Evolutionary conservation across 1,284 basidiomycete genomes (phyloP).

Genomic region (Ganoderma boninense): DNA sequence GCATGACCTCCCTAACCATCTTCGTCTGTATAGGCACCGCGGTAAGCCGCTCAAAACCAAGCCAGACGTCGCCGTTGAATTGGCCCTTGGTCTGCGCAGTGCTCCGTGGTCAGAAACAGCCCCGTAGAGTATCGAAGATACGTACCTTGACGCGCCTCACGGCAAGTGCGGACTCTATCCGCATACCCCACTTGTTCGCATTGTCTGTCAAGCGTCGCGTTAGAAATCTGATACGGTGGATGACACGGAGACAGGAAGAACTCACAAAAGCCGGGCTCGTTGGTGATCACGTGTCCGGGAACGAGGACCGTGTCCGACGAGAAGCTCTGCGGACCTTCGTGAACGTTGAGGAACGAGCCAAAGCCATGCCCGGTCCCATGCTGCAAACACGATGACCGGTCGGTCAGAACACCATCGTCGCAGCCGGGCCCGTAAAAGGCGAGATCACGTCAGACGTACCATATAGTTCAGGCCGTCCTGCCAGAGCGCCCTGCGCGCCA

Average conservation of each 20-base stretch:
- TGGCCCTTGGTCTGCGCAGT: conserved; percentile 67
- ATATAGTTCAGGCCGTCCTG: conserved; percentile 88
- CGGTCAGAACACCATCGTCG: conserved; percentile 11
- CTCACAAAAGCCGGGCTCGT: conserved; percentile 88
- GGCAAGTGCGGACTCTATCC: conserved; percentile 86
- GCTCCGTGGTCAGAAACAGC: background rate
- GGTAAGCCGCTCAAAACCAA: conserved; percentile 89
- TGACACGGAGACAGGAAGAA: conserved; percentile 11
- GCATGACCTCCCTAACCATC: conserved; percentile 87
- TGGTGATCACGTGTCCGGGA: conserved; percentile 90
- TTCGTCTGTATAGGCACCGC: conserved; percentile 94
- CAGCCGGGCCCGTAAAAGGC: background rate
- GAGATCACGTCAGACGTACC: conserved; percentile 48
- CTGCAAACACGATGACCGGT: conserved; percentile 46
- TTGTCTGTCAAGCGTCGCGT: conserved; percentile 59
- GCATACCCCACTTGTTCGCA: conserved; percentile 87
- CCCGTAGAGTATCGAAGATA: conserved; percentile 2
- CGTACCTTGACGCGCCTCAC: conserved; percentile 74
- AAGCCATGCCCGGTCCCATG: conserved; percentile 89
- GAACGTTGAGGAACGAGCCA: conserved; percentile 83
- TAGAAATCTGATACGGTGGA: background rate
- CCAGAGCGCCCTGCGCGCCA: conserved; percentile 89
- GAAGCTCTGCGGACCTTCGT: conserved; percentile 82
- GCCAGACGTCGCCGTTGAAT: conserved; percentile 80
- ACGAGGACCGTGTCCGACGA: conserved; percentile 70